phyloP scores from a whole-genome alignment of 1,284 basidiomycete genomes.

The Moesziomyces antarcticus region DNA sequence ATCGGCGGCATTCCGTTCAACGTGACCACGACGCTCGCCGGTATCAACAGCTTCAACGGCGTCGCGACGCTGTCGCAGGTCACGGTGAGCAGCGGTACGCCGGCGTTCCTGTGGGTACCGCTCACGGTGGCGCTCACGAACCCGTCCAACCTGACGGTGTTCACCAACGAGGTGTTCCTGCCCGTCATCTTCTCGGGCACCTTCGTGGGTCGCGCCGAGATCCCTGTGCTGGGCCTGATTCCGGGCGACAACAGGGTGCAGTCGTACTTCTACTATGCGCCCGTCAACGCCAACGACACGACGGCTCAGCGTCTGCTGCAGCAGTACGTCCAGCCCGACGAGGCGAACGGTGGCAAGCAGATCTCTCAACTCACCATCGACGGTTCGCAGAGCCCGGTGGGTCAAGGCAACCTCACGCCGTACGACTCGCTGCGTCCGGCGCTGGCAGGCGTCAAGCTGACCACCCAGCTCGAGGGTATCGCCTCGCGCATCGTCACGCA shows the following conservation, averaged over 20 bases:
- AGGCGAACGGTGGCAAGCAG: conserved; percentile 22
- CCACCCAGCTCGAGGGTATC: conserved; percentile 72
- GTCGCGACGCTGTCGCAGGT: conserved; percentile 70
- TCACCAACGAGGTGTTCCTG: conserved; percentile 74
- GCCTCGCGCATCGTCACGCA: conserved; percentile 49
- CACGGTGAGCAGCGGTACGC: conserved; percentile 49
- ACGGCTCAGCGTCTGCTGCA: conserved; percentile 71
- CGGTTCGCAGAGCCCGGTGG: conserved; percentile 24
- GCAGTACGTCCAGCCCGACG: conserved; percentile 58
- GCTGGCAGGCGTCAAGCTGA: conserved; percentile 73
- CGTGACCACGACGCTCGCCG: conserved; percentile 73
- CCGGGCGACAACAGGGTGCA: conserved; percentile 74
- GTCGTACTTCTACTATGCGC: conserved; percentile 78
- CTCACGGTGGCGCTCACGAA: conserved; percentile 49
- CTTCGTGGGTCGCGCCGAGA: conserved; percentile 69
- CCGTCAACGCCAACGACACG: conserved; percentile 76
- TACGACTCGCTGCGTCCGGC: conserved; percentile 75
- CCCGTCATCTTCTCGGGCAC: conserved; percentile 74
- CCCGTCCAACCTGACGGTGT: conserved; percentile 73
- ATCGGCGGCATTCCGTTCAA: conserved; percentile 77
- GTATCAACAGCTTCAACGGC: conserved; percentile 67
- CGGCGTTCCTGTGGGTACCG: conserved; percentile 36
- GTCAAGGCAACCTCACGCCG: conserved; percentile 71
- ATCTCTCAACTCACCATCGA: conserved; percentile 30
- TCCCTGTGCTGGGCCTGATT: conserved; percentile 70